Conservation (phyloP, 1,284 basidiomycete genomes). For the Porogramme epimiltina region DNA sequence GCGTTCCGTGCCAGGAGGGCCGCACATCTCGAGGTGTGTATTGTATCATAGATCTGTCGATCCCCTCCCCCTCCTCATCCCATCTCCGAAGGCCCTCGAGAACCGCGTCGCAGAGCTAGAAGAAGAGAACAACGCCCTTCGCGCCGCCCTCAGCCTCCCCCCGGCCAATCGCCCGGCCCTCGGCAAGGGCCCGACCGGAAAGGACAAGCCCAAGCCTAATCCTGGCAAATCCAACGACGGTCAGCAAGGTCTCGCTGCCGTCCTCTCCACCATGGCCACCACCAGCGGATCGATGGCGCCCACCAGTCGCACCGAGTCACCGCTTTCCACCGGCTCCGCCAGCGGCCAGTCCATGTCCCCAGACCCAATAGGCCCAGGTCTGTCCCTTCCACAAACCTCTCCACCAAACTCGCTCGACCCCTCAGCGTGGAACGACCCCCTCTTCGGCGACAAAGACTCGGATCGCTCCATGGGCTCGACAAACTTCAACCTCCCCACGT, state of each 20-base stretch:
- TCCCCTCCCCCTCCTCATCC: constrained; percentile 4
- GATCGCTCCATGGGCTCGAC: constrained; percentile 42
- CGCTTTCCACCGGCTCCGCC: constrained; percentile 34
- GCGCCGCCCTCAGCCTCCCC: constrained; percentile 76
- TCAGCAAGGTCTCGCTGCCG: constrained; percentile 8
- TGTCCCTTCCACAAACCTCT: constrained; percentile 42
- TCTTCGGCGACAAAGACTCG: constrained; percentile 55
- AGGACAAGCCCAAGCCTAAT: constrained; percentile 65
- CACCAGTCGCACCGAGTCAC: constrained; percentile 33
- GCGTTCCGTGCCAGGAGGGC: constrained; percentile 90
- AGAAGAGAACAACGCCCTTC: constrained; percentile 80
- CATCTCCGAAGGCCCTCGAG: constrained; percentile 68
- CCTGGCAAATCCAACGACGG: constrained; percentile 29
- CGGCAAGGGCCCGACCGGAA: constrained; percentile 82
- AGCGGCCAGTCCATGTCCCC: constrained; percentile 39
- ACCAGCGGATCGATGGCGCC: constrained; percentile 18
- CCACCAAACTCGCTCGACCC: constrained; percentile 51
- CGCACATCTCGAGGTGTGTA: constrained; percentile 79
- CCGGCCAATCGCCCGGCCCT: constrained; percentile 70
- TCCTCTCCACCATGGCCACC: constrained; percentile 20
- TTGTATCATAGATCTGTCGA: constrained; percentile 30
- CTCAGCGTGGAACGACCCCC: constrained; percentile 56
- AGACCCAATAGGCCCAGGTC: constrained; percentile 32
- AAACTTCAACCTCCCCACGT: constrained; percentile 35
- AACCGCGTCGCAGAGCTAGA: constrained; percentile 82